Evolutionary conservation across 2,329 filamentous ascomycete genomes (phyloP).

Genomic region (Paecilomyces fulvus): DNA sequence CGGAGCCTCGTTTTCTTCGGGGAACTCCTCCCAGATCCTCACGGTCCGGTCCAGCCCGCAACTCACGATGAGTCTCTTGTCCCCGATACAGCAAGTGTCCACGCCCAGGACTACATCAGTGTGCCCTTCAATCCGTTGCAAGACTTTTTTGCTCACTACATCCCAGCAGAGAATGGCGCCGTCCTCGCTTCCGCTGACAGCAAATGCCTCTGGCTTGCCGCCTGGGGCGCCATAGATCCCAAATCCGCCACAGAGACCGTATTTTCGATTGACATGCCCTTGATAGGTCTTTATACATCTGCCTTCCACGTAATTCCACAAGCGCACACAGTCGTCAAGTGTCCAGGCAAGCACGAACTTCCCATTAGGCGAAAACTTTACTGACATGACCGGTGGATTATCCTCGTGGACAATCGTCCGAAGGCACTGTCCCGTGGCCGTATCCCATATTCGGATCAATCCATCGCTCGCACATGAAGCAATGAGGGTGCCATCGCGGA

Average conservation of each 20-base stretch:
- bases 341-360: conserved; percentile 88
- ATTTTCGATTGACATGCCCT: conserved; percentile 76
- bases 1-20: conserved; percentile 15
- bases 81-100: conserved; percentile 47
- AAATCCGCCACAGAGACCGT: conserved; percentile 78
- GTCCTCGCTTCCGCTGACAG: conserved; percentile 80
- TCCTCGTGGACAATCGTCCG: conserved; percentile 94
- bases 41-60: conserved; percentile 56
- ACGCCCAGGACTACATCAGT: conserved; percentile 53
- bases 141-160: conserved; percentile 70
- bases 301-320: conserved; percentile 93
- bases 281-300: conserved; percentile 95
- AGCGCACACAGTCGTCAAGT: conserved; percentile 76
- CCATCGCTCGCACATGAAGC: conserved; percentile 89
- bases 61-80: conserved; percentile 47
- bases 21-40: conserved; percentile 47
- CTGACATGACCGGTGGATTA: conserved; percentile 79
- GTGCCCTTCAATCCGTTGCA: conserved; percentile 57
- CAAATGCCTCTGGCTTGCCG: conserved; percentile 47
- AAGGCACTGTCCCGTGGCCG: conserved; percentile 86
- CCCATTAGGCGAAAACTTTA: conserved; percentile 90
- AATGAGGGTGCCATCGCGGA: conserved; percentile 82
- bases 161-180: conserved; percentile 84
- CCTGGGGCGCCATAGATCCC: conserved; percentile 50
- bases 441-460: conserved; percentile 91